These are phyloP conservation scores for slime mould (Dictyostelium discoideum) DNA, from an alignment of 78 protist species.

Conservation along the genomic window dicty_2.7 NC_007088.5:5737001-5737500, in stretches of 20 bases:
- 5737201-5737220: slow-evolving; percentile 86
- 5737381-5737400: slow-evolving; percentile 5
- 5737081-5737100: slow-evolving; percentile 75
- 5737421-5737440: slow-evolving; percentile 79
- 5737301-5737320: slow-evolving; percentile 49
- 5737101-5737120: too few species aligned
- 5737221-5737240: slow-evolving; percentile 71
- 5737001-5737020: slow-evolving; percentile 69
- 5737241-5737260: slow-evolving; percentile 79
- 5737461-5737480: slow-evolving; percentile 87
- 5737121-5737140: too few species aligned
- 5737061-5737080: slow-evolving; percentile 44
- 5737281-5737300: slow-evolving; percentile 74
- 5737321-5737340: slow-evolving; percentile 55
- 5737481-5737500: slow-evolving; percentile 71
- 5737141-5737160: not conserved
- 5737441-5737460: slow-evolving; percentile 89
- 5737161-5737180: not conserved
- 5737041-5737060: slow-evolving; percentile 68
- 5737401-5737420: slow-evolving; percentile 53
- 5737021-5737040: slow-evolving; percentile 73
- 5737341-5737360: slow-evolving; percentile 48
- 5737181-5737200: slow-evolving; percentile 72
- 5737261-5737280: slow-evolving; percentile 84
- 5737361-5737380: slow-evolving; percentile 50